A percentile compares a stretch with the other conserved stretches of the same genome.
These are phyloP conservation scores for Fusarium lateritium DNA, from an alignment of 2,329 filamentous ascomycete species.

Conservation along the genomic window DNA sequence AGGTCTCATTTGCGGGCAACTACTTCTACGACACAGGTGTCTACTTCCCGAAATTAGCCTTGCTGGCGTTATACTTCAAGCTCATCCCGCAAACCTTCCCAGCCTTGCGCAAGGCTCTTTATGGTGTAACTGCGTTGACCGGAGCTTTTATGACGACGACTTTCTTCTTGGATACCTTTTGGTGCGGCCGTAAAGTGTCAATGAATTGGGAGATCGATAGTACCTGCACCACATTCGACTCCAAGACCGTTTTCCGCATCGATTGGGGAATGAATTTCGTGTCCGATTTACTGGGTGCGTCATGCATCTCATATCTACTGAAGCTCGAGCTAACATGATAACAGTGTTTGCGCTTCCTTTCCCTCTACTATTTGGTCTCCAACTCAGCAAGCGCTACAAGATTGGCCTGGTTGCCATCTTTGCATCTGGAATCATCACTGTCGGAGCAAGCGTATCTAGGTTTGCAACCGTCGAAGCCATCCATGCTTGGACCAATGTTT, in stretches of 20 bases:
- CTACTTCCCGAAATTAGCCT: slow-evolving; percentile 50
- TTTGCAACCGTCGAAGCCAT: slow-evolving; percentile 43
- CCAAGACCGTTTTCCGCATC: slow-evolving; percentile 48
- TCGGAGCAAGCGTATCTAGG: slow-evolving; percentile 35
- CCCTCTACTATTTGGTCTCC: slow-evolving; percentile 33
- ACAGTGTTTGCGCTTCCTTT: slow-evolving; percentile 38
- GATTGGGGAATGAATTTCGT: slow-evolving; percentile 51
- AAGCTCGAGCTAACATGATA: not conserved
- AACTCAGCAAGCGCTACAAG: slow-evolving; percentile 36
- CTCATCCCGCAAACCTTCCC: slow-evolving; percentile 49
- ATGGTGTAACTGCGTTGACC: slow-evolving; percentile 43
- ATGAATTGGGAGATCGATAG: slow-evolving; percentile 49
- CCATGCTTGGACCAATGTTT: slow-evolving; percentile 46
- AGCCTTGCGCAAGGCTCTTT: slow-evolving; percentile 42
- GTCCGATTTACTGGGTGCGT: slow-evolving; percentile 36
- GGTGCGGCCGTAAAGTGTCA: slow-evolving; percentile 49
- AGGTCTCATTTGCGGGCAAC: slow-evolving; percentile 51
- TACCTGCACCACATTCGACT: slow-evolving; percentile 46
- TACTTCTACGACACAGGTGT: slow-evolving; percentile 53
- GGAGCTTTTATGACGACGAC: slow-evolving; percentile 44
- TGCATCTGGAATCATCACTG: slow-evolving; percentile 39
- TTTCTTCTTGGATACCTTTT: slow-evolving; percentile 51
- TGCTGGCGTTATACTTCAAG: slow-evolving; percentile 50
- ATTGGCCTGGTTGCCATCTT: slow-evolving; percentile 36
- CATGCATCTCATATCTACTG: not conserved